Percentiles rank a stretch among this genome's conserved stretches.
Conservation (phyloP, 2,329 filamentous ascomycete genomes). For the Calcarisporium arbuscula region DNA sequence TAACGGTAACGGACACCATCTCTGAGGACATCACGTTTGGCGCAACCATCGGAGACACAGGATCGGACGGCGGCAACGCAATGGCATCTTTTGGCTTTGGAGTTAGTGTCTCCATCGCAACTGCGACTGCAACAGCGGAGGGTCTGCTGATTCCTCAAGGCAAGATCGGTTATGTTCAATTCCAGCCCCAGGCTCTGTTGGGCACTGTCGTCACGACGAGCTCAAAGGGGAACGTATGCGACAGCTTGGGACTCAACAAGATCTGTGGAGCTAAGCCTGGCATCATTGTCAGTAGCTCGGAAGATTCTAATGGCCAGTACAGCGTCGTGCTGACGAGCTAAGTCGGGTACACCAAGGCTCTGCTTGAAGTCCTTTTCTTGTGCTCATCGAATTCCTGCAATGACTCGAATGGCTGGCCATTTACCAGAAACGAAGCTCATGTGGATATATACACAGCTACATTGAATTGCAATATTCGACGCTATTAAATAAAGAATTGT, state of each 20-base stretch:
- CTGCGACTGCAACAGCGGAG: conserved; percentile 4
- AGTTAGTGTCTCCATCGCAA: conserved; percentile 5
- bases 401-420: too few species aligned
- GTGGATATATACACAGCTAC: too few species aligned
- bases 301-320: conserved; percentile 7
- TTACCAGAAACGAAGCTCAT: too few species aligned
- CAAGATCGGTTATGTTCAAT: conserved; percentile 7
- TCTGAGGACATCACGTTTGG: conserved; percentile 5
- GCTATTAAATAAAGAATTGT: too few species aligned
- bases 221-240: conserved; percentile 3
- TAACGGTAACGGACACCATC: conserved; percentile 7
- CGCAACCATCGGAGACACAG: conserved; percentile 7
- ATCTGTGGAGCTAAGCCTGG: conserved; percentile 8
- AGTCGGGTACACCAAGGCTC: too few species aligned
- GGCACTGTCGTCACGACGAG: conserved; percentile 7
- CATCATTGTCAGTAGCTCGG: conserved; percentile 4
- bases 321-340: conserved; percentile 6
- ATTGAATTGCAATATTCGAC: too few species aligned
- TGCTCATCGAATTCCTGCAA: too few species aligned
- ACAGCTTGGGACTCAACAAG: conserved; percentile 5
- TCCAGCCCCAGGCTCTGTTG: conserved; percentile 5
- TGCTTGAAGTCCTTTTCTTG: too few species aligned
- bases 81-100: conserved; percentile 6
- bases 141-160: conserved; percentile 6
- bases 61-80: conserved; percentile 2